phyloP scores from a whole-genome alignment of 768 basidiomycete species.

The Calocera cornea region DNA sequence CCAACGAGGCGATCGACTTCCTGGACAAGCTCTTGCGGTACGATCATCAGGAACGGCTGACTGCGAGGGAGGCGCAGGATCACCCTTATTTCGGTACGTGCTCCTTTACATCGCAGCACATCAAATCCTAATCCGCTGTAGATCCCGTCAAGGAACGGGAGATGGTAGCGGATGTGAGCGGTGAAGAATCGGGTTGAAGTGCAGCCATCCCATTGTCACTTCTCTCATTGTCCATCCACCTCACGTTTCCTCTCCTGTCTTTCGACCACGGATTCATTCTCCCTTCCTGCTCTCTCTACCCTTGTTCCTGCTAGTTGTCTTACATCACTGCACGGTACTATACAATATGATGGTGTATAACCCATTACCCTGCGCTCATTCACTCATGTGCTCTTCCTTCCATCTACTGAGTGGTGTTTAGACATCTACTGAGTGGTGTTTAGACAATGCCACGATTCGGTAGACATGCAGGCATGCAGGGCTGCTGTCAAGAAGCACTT shows the following conservation, averaged over 20 bases:
- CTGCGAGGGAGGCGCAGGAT: conserved; percentile 80
- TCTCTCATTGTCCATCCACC: background rate
- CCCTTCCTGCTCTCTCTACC: background rate
- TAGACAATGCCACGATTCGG: background rate
- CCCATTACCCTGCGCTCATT: background rate
- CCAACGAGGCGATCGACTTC: conserved; percentile 93
- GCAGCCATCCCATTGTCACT: background rate
- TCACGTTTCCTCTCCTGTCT: background rate
- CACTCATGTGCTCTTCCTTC: background rate
- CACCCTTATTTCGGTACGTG: conserved; percentile 89
- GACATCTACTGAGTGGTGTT: background rate
- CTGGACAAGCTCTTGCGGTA: conserved; percentile 90
- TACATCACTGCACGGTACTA: background rate
- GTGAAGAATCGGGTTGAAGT: background rate
- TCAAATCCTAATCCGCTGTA: conserved; percentile 4
- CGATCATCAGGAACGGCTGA: conserved; percentile 93
- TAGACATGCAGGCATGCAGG: background rate
- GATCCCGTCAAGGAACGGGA: conserved; percentile 10
- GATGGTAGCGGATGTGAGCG: background rate
- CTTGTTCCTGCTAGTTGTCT: background rate
- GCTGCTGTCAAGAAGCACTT: background rate
- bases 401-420: background rate
- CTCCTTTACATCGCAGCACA: too few species aligned
- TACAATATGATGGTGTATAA: background rate
- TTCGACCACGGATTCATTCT: background rate